Conservation (phyloP, 2,329 filamentous ascomycete genomes). For the Kalaharituber pfeilii region DNA sequence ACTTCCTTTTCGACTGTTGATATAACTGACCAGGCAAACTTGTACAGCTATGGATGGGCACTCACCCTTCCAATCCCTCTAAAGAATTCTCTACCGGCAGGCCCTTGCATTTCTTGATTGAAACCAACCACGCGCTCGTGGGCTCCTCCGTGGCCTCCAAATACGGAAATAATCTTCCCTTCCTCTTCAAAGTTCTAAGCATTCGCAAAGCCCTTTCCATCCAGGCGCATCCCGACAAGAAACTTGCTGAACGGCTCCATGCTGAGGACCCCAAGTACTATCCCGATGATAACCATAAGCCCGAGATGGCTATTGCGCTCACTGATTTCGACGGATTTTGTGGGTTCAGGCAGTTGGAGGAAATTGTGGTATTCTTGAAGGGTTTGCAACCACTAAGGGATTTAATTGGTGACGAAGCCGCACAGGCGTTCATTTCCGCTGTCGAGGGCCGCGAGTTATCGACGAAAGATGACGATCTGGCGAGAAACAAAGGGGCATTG, state of each 20-base stretch:
- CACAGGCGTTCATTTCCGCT: constrained; percentile 37
- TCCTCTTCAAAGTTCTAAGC: constrained; percentile 94
- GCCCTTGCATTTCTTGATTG: constrained; percentile 68
- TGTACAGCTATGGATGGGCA: constrained; percentile 93
- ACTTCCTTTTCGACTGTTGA: no score
- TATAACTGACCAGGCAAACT: constrained; percentile 8
- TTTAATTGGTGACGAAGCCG: constrained; percentile 48
- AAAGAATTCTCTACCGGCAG: constrained; percentile 72
- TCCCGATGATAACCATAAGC: constrained; percentile 98
- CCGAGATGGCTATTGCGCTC: constrained; percentile 96
- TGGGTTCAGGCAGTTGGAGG: constrained; percentile 72
- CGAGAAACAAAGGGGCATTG: constrained; percentile 59
- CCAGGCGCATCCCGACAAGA: constrained; percentile 92
- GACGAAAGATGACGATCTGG: constrained; percentile 27
- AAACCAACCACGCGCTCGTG: constrained; percentile 71
- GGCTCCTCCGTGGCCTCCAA: constrained; percentile 52
- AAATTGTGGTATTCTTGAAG: constrained; percentile 72
- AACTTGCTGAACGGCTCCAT: constrained; percentile 76
- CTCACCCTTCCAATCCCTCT: constrained; percentile 87
- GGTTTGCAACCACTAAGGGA: constrained; percentile 45
- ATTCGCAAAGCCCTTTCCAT: constrained; percentile 94
- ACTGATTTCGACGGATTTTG: constrained; percentile 93
- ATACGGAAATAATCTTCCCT: constrained; percentile 72
- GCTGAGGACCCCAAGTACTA: constrained; percentile 81
- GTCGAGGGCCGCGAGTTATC: constrained; percentile 40